Conservation (phyloP, 352 stramenopile genomes). For the Globisporangium megalacanthum region DNA sequence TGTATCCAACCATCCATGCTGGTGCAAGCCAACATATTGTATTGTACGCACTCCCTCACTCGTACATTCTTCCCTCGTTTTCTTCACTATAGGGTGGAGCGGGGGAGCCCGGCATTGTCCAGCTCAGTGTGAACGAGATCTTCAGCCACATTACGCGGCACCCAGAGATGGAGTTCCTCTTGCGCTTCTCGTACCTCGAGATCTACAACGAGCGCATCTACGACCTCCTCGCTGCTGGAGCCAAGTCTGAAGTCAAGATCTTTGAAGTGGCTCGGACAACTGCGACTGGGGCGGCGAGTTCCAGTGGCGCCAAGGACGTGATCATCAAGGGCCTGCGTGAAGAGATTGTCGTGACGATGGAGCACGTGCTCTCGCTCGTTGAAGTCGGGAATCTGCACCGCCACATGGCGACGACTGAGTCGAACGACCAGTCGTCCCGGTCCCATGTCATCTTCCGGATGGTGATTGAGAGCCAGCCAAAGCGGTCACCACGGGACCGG, state of each 20-base stretch:
- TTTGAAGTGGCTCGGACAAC: constrained; percentile 51
- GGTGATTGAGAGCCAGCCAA: constrained; percentile 70
- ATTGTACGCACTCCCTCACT: constrained; percentile 1
- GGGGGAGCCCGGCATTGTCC: constrained; percentile 74
- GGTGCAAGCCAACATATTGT: neutral
- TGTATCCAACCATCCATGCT: neutral
- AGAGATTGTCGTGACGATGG: constrained; percentile 68
- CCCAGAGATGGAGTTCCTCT: constrained; percentile 52
- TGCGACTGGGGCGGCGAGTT: neutral
- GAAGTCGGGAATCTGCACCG: constrained; percentile 70
- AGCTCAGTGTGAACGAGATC: constrained; percentile 82
- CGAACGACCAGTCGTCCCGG: constrained; percentile 75
- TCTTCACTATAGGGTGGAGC: constrained; percentile 18
- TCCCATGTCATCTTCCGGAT: constrained; percentile 78
- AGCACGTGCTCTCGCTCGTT: constrained; percentile 86
- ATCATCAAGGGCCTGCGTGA: constrained; percentile 81
- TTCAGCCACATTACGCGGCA: constrained; percentile 75
- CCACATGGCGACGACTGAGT: constrained; percentile 67
- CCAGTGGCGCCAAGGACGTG: constrained; percentile 55
- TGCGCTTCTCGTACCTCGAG: constrained; percentile 94
- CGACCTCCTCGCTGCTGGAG: constrained; percentile 87
- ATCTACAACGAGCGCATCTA: constrained; percentile 98
- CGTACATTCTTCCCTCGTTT: too few species aligned
- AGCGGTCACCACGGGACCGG: constrained; percentile 22
- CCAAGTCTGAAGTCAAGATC: constrained; percentile 69